Conservation (phyloP, 2,329 filamentous ascomycete species). For the Fusarium pseudoanthophilum region DNA sequence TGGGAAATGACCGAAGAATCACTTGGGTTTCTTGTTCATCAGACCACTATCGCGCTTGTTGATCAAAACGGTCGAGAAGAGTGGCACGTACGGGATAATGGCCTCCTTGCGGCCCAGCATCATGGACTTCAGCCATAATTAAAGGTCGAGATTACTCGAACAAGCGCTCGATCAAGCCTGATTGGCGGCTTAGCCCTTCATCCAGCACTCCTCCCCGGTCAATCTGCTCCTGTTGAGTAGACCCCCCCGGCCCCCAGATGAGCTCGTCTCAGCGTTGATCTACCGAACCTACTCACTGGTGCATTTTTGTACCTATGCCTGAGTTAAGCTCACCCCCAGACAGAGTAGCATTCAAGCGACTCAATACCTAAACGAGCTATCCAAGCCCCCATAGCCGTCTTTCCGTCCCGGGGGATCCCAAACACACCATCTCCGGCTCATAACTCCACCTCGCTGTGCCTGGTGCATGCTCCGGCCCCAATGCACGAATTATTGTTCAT, state of each 20-base stretch:
- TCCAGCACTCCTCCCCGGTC: not conserved
- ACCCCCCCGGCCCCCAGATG: not conserved
- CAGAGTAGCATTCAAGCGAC: not conserved
- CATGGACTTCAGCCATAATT: conserved; percentile 1
- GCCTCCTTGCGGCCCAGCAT: conserved; percentile 9
- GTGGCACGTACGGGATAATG: not conserved
- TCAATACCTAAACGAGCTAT: conserved; percentile 4
- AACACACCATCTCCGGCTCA: conserved; percentile 32
- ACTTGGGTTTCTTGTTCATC: not conserved
- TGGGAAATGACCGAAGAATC: not conserved
- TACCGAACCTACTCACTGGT: conserved; percentile 23
- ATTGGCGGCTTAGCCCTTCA: conserved; percentile 5
- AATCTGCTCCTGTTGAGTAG: conserved; percentile 4
- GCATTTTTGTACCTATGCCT: not conserved
- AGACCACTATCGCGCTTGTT: not conserved
- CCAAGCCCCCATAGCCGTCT: conserved; percentile 33
- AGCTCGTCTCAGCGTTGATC: conserved; percentile 26
- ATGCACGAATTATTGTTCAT: conserved; percentile 5
- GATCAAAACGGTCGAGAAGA: not conserved
- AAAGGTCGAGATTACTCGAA: conserved; percentile 7
- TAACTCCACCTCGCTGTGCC: conserved; percentile 28
- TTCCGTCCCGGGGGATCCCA: conserved; percentile 37
- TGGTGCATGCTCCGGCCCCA: conserved; percentile 21
- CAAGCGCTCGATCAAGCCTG: not conserved
- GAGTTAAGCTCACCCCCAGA: not conserved